A percentile compares a stretch with the other conserved stretches of the same genome.
phyloP scores from a whole-genome alignment of 106 monocot genomes.

The Chionographis japonica region DNA sequence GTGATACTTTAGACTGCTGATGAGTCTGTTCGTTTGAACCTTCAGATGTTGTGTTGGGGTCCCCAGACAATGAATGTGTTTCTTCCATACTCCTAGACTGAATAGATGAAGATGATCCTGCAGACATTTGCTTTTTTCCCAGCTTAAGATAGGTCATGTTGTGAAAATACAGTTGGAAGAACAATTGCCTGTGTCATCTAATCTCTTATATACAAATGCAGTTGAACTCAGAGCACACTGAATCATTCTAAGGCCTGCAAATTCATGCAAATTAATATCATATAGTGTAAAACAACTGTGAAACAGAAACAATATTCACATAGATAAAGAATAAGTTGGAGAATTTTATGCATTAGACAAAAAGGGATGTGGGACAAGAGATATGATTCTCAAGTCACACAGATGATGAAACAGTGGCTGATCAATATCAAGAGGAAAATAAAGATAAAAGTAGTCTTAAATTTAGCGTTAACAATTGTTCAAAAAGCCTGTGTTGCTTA shows the following conservation, averaged over 20 bases:
- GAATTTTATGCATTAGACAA: not conserved
- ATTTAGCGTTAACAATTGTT: not conserved
- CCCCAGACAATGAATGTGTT: slow-evolving; percentile 8
- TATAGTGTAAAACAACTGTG: too few relatives aligned
- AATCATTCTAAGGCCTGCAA: not conserved
- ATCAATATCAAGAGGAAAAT: not conserved
- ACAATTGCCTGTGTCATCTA: not conserved
- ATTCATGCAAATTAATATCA: not conserved
- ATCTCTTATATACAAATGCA: not conserved
- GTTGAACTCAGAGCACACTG: not conserved
- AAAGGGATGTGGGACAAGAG: not conserved
- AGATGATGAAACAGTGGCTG: not conserved
- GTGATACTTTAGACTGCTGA: not conserved
- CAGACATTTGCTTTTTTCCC: slow-evolving; percentile 4
- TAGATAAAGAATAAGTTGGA: not conserved
- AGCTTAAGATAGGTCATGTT: slow-evolving; percentile 14
- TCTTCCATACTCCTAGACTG: slow-evolving; percentile 18
- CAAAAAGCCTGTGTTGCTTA: too few relatives aligned
- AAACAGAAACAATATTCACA: not conserved
- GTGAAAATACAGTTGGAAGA: not conserved
- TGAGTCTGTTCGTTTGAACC: slow-evolving; percentile 6
- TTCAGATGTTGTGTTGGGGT: slow-evolving; percentile 1
- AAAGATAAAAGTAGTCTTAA: not conserved
- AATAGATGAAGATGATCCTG: slow-evolving; percentile 6
- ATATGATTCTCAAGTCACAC: not conserved